These are phyloP conservation scores for Penicillium soppii DNA, from an alignment of 495 filamentous ascomycete genomes.

Conservation along the genomic window DNA sequence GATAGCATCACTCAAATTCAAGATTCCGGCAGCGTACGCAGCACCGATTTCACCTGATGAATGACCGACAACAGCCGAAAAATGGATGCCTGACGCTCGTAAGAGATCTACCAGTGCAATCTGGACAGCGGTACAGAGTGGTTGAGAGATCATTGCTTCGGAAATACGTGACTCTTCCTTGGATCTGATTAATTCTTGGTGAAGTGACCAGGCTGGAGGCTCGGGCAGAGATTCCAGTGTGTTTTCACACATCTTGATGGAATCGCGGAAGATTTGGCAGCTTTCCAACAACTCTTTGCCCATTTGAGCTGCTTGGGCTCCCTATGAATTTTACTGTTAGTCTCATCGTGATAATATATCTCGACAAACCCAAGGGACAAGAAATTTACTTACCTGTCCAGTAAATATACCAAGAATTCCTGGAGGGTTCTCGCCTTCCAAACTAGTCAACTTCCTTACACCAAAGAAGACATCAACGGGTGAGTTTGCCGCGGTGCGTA, in stretches of 20 bases:
- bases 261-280: neutral
- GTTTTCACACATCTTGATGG: neutral
- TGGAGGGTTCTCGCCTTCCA: too few species aligned
- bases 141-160: slow-evolving; percentile 13
- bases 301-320: neutral
- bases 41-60: slow-evolving; percentile 59
- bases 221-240: slow-evolving; percentile 16
- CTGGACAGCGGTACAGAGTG: slow-evolving; percentile 23
- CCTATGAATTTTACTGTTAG: too few species aligned
- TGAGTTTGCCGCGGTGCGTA: too few species aligned
- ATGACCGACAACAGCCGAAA: slow-evolving; percentile 50
- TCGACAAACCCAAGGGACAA: too few species aligned
- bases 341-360: too few species aligned
- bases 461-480: too few species aligned
- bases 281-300: neutral
- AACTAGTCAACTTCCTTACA: too few species aligned
- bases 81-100: slow-evolving; percentile 13
- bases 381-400: too few species aligned
- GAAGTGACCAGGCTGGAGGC: slow-evolving; percentile 24
- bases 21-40: slow-evolving; percentile 48
- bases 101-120: slow-evolving; percentile 23
- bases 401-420: too few species aligned
- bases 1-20: too few species aligned
- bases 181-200: neutral
- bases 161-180: neutral